Conservation (phyloP, 2,329 filamentous ascomycete species). For the Fusarium chaquense region DNA sequence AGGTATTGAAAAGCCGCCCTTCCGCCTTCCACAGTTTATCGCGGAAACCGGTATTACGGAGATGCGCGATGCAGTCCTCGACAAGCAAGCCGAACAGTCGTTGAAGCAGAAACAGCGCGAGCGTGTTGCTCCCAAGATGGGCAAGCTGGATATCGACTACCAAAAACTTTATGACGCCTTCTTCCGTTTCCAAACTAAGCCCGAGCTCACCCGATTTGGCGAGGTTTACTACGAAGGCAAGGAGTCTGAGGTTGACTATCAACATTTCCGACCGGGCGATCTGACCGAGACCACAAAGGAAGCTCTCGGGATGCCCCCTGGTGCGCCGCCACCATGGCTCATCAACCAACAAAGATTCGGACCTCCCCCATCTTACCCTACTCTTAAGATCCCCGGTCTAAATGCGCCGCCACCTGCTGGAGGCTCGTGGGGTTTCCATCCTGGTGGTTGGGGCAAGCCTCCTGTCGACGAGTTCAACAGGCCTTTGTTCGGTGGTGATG, state of each 20-base stretch:
- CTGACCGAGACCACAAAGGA: conserved; percentile 90
- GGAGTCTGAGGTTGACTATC: conserved; percentile 94
- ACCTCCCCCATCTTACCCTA: conserved; percentile 92
- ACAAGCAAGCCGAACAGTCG: conserved; percentile 92
- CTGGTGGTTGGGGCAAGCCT: conserved; percentile 95
- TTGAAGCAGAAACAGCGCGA: conserved; percentile 97
- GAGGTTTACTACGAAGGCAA: conserved; percentile 99
- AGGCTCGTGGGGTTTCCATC: conserved; percentile 93
- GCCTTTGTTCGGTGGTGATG: conserved; percentile 92
- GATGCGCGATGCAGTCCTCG: conserved; percentile 95
- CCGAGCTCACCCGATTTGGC: conserved; percentile 90
- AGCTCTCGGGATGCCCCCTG: conserved; percentile 91
- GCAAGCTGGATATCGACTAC: conserved; percentile 97
- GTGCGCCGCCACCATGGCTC: conserved; percentile 94
- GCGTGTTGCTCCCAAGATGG: conserved; percentile 94
- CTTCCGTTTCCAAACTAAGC: conserved; percentile 97
- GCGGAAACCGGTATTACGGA: conserved; percentile 97
- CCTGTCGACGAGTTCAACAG: conserved; percentile 94
- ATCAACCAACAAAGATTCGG: conserved; percentile 97
- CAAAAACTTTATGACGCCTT: conserved; percentile 98
- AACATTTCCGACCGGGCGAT: conserved; percentile 90
- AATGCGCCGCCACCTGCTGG: conserved; percentile 93
- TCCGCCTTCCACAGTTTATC: conserved; percentile 94
- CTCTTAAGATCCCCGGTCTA: conserved; percentile 92
- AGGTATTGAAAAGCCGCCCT: conserved; percentile 94